Base-by-base conservation (phyloP, 148 eudicot genomes). In the Fagopyrum homotropicum region DNA sequence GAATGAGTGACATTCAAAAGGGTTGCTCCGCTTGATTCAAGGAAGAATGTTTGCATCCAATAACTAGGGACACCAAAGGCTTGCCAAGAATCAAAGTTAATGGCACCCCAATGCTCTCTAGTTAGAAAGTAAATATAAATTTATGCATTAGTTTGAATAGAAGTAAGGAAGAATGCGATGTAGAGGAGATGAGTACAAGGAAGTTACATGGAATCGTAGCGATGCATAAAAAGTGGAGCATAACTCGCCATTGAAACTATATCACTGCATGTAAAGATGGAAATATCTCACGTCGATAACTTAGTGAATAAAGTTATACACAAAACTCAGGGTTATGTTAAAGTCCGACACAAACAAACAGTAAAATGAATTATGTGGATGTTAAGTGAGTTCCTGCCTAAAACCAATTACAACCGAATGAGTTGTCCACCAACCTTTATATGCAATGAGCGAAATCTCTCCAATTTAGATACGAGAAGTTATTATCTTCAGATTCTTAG, bases 241-340 rank as follows among this genome's bases (percentile, higher is more conserved):
- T 89, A 88, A 83, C 97, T 86, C 68, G 93, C 90, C 97, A 93
- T 91, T 69, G 81, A 92, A 54, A 93, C 95, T 49, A 84, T 72
- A 74, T 93, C 98, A 74, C 98, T 91, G 93, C 86, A 83, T 61
- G 26, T 51, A 14, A 14, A 4, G 26, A 51, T 16, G 15, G 9
- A 14, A 51, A 51, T 10, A 51, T 50, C 54, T 9, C 12, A 8
- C 4, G 54, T n/a, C 7, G 7, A 61, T 5, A 17, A 61, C 6
- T 19, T 2, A 61, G 54, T 50, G 54, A 50, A 50, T 50, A 15
- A 50, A 50, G 12, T 50, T 4, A 15, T 50, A n/a, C 56, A 51
- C n/a, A 14, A 51, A 51, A 51, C n/a, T 51, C 56, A 51, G 14
- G 26, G 26, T 22, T 22, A 22, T 22, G 26, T 22, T 50, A 6